phyloP scores from a whole-genome alignment of 257 asterid species.

The Cinchona pubescens region DNA sequence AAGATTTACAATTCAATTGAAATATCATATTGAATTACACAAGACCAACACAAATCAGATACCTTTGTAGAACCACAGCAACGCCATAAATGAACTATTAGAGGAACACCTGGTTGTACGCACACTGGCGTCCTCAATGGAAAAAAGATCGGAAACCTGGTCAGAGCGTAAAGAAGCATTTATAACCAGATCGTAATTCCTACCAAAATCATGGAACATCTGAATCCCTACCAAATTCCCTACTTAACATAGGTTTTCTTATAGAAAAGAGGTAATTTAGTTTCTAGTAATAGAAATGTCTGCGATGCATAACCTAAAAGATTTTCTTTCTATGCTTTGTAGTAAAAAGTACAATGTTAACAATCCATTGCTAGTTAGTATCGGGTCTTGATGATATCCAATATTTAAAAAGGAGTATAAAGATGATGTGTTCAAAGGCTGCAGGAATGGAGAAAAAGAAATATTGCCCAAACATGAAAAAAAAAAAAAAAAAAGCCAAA shows the following conservation, averaged over 20 bases:
- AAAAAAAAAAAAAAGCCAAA: no score
- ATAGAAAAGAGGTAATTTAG: neutral
- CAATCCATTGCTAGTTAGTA: neutral
- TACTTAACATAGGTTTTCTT: neutral
- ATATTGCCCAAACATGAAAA: neutral
- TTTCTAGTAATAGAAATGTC: neutral
- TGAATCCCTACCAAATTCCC: no score
- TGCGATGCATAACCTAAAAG: neutral
- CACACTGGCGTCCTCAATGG: constrained; percentile 80
- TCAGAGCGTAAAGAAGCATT: constrained; percentile 22
- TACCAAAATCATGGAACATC: no score
- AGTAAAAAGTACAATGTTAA: neutral
- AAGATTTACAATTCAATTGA: no score
- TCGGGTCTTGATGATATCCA: no score
- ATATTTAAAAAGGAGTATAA: no score
- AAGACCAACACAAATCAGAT: constrained; percentile 5
- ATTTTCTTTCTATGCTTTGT: neutral
- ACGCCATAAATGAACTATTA: constrained; percentile 90
- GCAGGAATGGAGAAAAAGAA: neutral
- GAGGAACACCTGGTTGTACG: constrained; percentile 54
- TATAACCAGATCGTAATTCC: no score
- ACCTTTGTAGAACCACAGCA: constrained; percentile 94
- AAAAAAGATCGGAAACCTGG: constrained; percentile 94
- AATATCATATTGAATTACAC: no score
- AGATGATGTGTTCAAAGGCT: neutral